These are phyloP conservation scores for Coemansia sp. DNA, from an alignment of 192 early-diverging fungal species.

Conservation along the genomic window DNA sequence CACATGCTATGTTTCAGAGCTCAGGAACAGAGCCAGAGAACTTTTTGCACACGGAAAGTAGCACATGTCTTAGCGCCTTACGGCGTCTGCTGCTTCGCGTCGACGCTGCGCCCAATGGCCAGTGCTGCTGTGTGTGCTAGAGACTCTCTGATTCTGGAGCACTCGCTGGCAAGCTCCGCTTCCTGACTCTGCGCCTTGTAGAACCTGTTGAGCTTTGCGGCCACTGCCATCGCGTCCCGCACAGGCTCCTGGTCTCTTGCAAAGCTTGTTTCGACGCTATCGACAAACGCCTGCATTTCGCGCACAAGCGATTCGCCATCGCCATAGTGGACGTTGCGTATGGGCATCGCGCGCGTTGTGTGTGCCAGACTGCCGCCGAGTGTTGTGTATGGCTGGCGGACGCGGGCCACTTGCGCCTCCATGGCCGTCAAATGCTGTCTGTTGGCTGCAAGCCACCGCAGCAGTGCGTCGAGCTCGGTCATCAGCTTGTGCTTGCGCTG, in stretches of 20 bases:
- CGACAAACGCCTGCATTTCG: constrained; percentile 28
- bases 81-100: background rate
- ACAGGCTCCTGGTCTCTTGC: background rate
- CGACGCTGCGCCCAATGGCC: constrained; percentile 21
- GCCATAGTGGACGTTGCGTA: constrained; percentile 27
- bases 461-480: constrained; percentile 32
- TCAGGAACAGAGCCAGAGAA: background rate
- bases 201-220: constrained; percentile 13
- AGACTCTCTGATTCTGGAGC: constrained; percentile 25
- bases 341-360: constrained; percentile 46
- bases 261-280: constrained; percentile 21
- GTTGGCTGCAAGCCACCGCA: constrained; percentile 29
- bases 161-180: constrained; percentile 38
- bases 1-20: background rate
- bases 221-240: constrained; percentile 11
- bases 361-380: constrained; percentile 19
- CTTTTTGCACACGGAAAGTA: no score
- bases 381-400: constrained; percentile 18
- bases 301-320: constrained; percentile 23
- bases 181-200: constrained; percentile 25
- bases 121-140: constrained; percentile 31
- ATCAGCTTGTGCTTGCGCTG: constrained; percentile 44
- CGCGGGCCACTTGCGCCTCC: constrained; percentile 11
- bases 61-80: background rate
- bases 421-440: constrained; percentile 16